phyloP scores from a whole-genome alignment of 176 grass and related monocot species.

The Guadua angustifolia region DNA sequence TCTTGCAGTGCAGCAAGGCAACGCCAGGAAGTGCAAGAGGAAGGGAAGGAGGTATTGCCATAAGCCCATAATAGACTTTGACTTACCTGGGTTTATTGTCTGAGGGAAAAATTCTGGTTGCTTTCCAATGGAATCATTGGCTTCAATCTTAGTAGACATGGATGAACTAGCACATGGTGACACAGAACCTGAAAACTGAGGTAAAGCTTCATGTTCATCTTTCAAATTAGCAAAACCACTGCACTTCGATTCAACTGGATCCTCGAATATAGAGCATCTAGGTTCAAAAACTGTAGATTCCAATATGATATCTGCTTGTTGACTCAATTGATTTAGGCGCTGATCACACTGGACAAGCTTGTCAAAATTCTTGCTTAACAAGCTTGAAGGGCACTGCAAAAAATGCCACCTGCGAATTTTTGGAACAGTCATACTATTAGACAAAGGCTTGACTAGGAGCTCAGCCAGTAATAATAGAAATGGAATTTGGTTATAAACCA shows the following conservation, averaged over 20 bases:
- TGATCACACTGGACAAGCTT: slow-evolving; percentile 96
- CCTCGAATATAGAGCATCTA: slow-evolving; percentile 83
- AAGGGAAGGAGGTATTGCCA: neutral
- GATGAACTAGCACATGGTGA: slow-evolving; percentile 70
- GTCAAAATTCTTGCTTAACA: slow-evolving; percentile 92
- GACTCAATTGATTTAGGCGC: slow-evolving; percentile 73
- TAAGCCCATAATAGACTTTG: neutral
- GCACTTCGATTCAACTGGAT: slow-evolving; percentile 63
- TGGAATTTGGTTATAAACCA: neutral
- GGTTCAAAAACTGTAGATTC: slow-evolving; percentile 79
- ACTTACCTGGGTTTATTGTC: slow-evolving; percentile 66
- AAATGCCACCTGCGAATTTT: slow-evolving; percentile 77
- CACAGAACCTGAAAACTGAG: slow-evolving; percentile 64
- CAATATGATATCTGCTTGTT: slow-evolving; percentile 69
- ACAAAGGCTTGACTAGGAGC: neutral
- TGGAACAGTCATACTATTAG: slow-evolving; percentile 12
- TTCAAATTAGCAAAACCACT: slow-evolving; percentile 58
- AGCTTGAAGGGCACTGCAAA: slow-evolving; percentile 70
- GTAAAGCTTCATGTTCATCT: slow-evolving; percentile 65
- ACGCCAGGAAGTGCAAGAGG: neutral
- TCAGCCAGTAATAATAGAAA: slow-evolving; percentile 26
- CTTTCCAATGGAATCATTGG: slow-evolving; percentile 59
- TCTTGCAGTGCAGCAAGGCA: neutral
- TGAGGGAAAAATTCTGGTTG: slow-evolving; percentile 58
- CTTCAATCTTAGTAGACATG: slow-evolving; percentile 67